Evolutionary conservation across 441 rosid genomes (phyloP), one percentile per base, ranked within the genome.

Genomic region (Omphalea diandra): DNA sequence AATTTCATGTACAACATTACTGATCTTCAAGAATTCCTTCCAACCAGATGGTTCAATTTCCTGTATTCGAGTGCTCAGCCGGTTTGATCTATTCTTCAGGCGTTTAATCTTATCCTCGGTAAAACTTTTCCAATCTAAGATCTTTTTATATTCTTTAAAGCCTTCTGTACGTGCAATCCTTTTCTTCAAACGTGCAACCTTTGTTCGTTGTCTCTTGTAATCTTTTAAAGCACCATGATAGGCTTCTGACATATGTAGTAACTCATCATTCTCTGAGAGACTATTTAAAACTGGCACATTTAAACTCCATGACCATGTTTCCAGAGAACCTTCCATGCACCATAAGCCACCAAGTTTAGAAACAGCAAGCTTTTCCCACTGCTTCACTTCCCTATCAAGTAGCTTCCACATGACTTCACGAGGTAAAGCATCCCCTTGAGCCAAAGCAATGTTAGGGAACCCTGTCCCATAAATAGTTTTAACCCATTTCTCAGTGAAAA

Each of bases 231-330:
- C 88, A 27, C 86, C 87, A 52, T 75, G 82, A 71, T 84, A 90
- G 74, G 77, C 90, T 74, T 79, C 77, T 24, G 96, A 89, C 84
- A 76, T 77, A 64, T 76, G 85, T 54, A 85, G 72, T 52, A 81
- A 79, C 71, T 90, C 94, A 65, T 90, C 94, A 47, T 73, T 81
- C 63, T 90, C 93, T 0, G 88, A 86, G 61, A 94, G 90, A 73
- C 97, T 91, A 78, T 81, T 89, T 73, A 92, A 77, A 79, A 94
- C 94, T 1, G 97, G 99, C 70, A 90, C 99, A 68, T 92, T 88
- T 78, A 91, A 82, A 73, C 97, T 90, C 98, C 98, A 94, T 0
- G 98, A 89, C 99, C 98, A 92, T 55, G 99, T 90, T 79, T 92
- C 99, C 11, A 94, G 75, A 69, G 98, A 94, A 69, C 97, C 99